phyloP scores from a whole-genome alignment of 2,329 filamentous ascomycete species.

The Mycosphaerella arachidis region DNA sequence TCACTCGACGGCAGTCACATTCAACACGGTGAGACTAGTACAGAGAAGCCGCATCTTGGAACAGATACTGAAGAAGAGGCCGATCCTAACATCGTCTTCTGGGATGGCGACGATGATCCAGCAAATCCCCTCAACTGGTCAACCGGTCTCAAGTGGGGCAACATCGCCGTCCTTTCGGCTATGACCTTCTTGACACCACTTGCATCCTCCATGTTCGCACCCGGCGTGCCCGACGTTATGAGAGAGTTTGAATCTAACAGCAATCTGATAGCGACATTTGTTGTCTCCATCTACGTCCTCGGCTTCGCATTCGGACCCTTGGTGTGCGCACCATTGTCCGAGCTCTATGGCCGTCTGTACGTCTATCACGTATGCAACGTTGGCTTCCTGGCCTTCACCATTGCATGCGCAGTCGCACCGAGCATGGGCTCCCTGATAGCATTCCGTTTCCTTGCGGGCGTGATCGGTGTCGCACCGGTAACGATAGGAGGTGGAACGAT shows the following conservation, averaged over 20 bases:
- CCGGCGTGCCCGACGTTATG: slow-evolving; percentile 60
- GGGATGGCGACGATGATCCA: slow-evolving; percentile 52
- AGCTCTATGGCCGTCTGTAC: slow-evolving; percentile 33
- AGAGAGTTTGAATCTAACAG: slow-evolving; percentile 55
- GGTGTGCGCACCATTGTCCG: slow-evolving; percentile 39
- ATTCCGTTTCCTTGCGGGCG: slow-evolving; percentile 31
- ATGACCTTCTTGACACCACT: slow-evolving; percentile 51
- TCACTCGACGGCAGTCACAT: slow-evolving; percentile 2
- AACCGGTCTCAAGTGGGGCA: slow-evolving; percentile 41
- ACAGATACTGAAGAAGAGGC: background rate
- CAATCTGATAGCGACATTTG: slow-evolving; percentile 55
- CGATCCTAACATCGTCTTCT: slow-evolving; percentile 54
- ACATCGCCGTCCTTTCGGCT: slow-evolving; percentile 45
- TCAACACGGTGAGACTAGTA: background rate
- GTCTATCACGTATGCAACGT: slow-evolving; percentile 30
- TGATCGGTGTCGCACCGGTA: slow-evolving; percentile 31
- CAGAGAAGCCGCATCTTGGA: background rate
- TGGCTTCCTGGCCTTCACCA: slow-evolving; percentile 30
- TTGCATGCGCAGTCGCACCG: slow-evolving; percentile 30
- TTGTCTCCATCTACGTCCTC: slow-evolving; percentile 62
- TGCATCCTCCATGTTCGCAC: slow-evolving; percentile 61
- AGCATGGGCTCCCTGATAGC: slow-evolving; percentile 28
- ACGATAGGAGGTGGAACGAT: slow-evolving; percentile 26
- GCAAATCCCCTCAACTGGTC: slow-evolving; percentile 60
- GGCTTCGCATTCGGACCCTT: slow-evolving; percentile 46